Evolutionary conservation across 2,329 filamentous ascomycete genomes (phyloP).

Genomic region (Thelonectria olida): DNA sequence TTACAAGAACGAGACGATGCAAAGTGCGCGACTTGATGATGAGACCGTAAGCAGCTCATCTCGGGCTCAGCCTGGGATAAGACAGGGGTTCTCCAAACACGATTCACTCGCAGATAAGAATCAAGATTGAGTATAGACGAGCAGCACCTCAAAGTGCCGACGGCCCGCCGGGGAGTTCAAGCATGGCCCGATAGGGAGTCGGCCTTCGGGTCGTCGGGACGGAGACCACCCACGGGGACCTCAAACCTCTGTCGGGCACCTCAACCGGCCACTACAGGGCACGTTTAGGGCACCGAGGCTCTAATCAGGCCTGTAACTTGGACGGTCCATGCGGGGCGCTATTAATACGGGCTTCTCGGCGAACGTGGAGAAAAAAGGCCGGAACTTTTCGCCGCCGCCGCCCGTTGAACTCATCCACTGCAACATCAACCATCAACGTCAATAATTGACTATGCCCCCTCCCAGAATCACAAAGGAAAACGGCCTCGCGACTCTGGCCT

Average conservation of each 20-base stretch:
- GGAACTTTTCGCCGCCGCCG: not conserved
- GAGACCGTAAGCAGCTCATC: no score
- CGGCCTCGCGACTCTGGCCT: conserved; percentile 23
- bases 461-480: conserved; percentile 1
- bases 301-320: no score
- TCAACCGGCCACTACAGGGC: no score
- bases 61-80: no score
- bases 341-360: no score
- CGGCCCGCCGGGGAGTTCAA: not conserved
- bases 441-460: not conserved
- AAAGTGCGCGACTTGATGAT: no score
- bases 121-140: not conserved
- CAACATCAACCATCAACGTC: not conserved
- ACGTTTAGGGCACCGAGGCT: no score
- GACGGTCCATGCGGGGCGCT: no score
- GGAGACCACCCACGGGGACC: not conserved
- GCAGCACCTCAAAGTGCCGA: not conserved
- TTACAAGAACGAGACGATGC: no score
- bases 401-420: not conserved
- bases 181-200: not conserved
- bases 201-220: not conserved
- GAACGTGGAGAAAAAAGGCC: no score
- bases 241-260: no score
- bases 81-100: no score
- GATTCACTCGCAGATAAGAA: not conserved